Evolutionary conservation across 768 basidiomycete genomes (phyloP).

Genomic region (Rhodosporidiobolus sp.): DNA sequence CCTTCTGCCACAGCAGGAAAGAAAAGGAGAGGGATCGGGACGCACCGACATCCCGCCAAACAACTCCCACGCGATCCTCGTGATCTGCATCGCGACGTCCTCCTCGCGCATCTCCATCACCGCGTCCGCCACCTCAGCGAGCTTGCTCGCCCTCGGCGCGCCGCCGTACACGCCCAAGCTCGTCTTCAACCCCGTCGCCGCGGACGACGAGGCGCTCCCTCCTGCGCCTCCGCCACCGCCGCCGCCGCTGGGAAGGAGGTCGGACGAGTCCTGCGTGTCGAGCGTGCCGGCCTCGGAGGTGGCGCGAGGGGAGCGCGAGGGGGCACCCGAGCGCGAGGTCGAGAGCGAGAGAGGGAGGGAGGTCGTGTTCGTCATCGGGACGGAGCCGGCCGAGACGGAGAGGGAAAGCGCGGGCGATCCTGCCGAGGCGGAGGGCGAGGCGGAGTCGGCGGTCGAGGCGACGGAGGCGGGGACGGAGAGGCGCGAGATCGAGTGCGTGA

Average conservation of each 20-base stretch:
- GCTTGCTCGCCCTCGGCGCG: neutral
- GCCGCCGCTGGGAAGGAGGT: too few relatives aligned
- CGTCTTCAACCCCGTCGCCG: neutral
- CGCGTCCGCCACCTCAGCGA: slow-evolving; percentile 37
- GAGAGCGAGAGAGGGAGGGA: neutral
- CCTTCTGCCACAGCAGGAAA: neutral
- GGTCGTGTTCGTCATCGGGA: too few relatives aligned
- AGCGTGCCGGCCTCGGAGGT: slow-evolving; percentile 10
- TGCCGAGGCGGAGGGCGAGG: too few relatives aligned
- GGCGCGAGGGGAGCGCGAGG: neutral
- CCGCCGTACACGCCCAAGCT: neutral
- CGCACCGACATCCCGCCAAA: slow-evolving; percentile 40
- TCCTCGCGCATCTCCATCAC: slow-evolving; percentile 35
- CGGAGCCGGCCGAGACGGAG: too few relatives aligned
- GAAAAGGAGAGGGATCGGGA: neutral
- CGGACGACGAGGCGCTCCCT: too few relatives aligned
- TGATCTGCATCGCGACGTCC: slow-evolving; percentile 41
- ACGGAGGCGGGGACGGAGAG: neutral
- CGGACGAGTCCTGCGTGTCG: slow-evolving; percentile 23
- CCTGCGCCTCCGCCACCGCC: too few relatives aligned
- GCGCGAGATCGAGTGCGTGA: slow-evolving; percentile 1
- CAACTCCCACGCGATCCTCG: slow-evolving; percentile 41
- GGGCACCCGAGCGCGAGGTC: too few relatives aligned
- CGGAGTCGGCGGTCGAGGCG: neutral
- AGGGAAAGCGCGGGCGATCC: too few relatives aligned